Evolutionary conservation across 768 basidiomycete species (phyloP).

Genomic region (Podaxis sp.): DNA sequence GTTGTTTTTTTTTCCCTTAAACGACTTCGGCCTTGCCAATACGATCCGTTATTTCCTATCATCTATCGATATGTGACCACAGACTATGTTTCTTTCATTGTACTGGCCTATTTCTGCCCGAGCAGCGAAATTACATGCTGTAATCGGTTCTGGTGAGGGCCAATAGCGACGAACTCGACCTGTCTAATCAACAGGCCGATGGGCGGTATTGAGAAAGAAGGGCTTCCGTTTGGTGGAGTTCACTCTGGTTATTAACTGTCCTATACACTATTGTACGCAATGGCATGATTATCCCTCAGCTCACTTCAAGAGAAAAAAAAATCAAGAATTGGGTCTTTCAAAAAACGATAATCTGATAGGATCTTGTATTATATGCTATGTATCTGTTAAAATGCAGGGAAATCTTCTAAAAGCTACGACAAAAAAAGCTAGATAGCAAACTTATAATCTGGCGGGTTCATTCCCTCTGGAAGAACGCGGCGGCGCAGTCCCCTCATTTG

Average conservation of each 20-base stretch:
- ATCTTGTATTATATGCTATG: background rate
- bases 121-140: conserved; percentile 67
- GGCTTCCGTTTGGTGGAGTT: conserved; percentile 33
- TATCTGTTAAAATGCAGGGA: background rate
- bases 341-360: background rate
- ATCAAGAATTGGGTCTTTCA: background rate
- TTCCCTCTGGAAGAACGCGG: background rate
- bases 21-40: background rate
- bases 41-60: conserved; percentile 3
- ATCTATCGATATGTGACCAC: background rate
- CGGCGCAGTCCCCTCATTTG: background rate
- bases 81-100: background rate
- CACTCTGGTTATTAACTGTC: conserved; percentile 22
- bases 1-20: background rate
- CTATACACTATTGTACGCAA: conserved; percentile 25
- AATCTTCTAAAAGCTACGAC: background rate
- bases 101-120: conserved; percentile 75
- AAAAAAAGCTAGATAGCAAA: background rate
- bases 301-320: background rate
- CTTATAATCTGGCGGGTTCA: background rate
- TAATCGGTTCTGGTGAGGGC: conserved; percentile 81
- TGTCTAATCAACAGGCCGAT: conserved; percentile 56
- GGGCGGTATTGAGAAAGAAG: conserved; percentile 40
- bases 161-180: conserved; percentile 49
- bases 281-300: conserved; percentile 16